These are phyloP conservation scores for Debaryomyces sp. DNA, from an alignment of 1,139 yeast genomes.

Conservation along the genomic window DNA sequence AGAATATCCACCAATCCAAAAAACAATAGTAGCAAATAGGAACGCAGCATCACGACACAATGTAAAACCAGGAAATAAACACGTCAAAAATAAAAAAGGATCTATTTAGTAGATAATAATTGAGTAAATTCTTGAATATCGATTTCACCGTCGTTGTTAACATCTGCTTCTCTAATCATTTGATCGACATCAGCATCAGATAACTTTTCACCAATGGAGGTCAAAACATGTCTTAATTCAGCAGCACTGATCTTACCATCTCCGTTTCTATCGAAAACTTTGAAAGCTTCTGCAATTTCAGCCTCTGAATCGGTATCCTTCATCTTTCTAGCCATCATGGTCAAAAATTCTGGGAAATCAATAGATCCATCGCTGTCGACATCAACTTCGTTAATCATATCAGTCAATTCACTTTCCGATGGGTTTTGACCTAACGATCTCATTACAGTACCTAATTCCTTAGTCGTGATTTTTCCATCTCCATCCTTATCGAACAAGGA, in stretches of 20 bases:
- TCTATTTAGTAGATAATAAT: slow-evolving; percentile 56
- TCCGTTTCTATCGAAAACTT: slow-evolving; percentile 91
- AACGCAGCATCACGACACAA: neutral
- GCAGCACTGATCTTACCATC: slow-evolving; percentile 97
- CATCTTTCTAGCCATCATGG: slow-evolving; percentile 94
- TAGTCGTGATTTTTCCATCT: slow-evolving; percentile 93
- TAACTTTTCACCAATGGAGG: slow-evolving; percentile 94
- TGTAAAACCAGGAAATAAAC: neutral
- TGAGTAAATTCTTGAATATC: slow-evolving; percentile 94
- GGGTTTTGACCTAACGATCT: slow-evolving; percentile 97
- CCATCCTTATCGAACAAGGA: slow-evolving; percentile 94
- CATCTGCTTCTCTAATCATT: slow-evolving; percentile 95
- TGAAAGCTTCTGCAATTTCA: slow-evolving; percentile 95
- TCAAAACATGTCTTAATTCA: slow-evolving; percentile 93
- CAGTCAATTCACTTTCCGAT: slow-evolving; percentile 92
- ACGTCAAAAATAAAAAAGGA: neutral
- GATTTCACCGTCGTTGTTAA: slow-evolving; percentile 94
- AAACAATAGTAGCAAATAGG: neutral
- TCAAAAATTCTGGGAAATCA: slow-evolving; percentile 84
- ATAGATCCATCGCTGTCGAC: slow-evolving; percentile 93
- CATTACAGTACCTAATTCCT: slow-evolving; percentile 97
- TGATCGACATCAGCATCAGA: slow-evolving; percentile 96
- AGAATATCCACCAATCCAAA: neutral
- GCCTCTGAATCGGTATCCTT: slow-evolving; percentile 96
- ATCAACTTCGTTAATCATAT: slow-evolving; percentile 96